Conservation (phyloP, 768 basidiomycete species). For the Rhizopogon salebrosus region DNA sequence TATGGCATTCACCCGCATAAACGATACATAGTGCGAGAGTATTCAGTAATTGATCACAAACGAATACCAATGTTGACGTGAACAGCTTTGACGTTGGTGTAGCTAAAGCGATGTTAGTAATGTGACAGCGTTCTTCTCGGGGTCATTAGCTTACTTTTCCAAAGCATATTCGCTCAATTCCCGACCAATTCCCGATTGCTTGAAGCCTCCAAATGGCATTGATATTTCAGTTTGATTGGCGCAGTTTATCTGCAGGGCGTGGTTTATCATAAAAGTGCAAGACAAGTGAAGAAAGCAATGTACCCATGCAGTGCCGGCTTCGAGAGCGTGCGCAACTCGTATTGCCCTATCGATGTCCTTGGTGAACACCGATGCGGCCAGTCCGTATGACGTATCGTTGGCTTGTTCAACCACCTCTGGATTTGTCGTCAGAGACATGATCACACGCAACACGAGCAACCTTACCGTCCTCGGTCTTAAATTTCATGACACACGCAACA, state of each 20-base stretch:
- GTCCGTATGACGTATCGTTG: constrained; percentile 44
- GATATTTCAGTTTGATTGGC: constrained; percentile 38
- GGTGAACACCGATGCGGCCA: constrained; percentile 47
- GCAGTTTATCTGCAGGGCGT: constrained; percentile 35
- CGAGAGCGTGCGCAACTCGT: constrained; percentile 34
- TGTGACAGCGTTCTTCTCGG: background rate
- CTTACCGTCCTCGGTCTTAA: constrained; percentile 33
- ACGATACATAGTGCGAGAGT: too few relatives aligned
- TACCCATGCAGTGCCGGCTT: constrained; percentile 60
- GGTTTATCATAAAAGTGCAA: background rate
- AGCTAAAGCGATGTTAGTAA: constrained; percentile 27
- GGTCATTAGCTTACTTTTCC: constrained; percentile 31
- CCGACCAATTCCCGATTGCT: constrained; percentile 67
- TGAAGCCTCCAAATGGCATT: constrained; percentile 69
- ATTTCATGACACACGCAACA: constrained; percentile 41
- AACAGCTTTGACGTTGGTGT: constrained; percentile 55
- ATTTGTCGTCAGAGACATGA: background rate
- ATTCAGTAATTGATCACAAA: background rate
- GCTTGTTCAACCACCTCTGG: constrained; percentile 27
- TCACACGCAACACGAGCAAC: background rate
- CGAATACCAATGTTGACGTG: constrained; percentile 43
- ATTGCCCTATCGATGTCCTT: constrained; percentile 37
- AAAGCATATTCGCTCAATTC: constrained; percentile 64
- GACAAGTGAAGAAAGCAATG: background rate
- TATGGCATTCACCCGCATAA: too few relatives aligned